A percentile compares a stretch with the other conserved stretches of the same genome.
These are phyloP conservation scores for Aspergillus caelatus DNA, from an alignment of 2,329 filamentous ascomycete genomes.

Conservation along the genomic window DNA sequence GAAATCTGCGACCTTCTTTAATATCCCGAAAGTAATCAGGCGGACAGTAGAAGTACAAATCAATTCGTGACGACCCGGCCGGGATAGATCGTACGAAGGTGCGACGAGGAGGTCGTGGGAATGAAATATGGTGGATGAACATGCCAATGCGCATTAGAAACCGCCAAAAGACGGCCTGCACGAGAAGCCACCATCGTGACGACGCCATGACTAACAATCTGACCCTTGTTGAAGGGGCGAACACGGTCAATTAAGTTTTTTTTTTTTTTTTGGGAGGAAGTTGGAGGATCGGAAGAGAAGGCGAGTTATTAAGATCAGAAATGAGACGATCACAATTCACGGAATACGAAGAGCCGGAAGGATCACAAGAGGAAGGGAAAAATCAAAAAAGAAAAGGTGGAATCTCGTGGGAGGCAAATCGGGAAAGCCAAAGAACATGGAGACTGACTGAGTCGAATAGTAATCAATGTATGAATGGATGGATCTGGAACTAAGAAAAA, in stretches of 20 bases:
- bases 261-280: too few species aligned
- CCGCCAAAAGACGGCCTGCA: slow-evolving; percentile 69
- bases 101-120: slow-evolving; percentile 62
- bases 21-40: slow-evolving; percentile 36
- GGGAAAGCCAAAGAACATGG: not conserved
- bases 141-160: slow-evolving; percentile 70
- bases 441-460: not conserved
- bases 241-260: not conserved
- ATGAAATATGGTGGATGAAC: slow-evolving; percentile 65
- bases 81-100: slow-evolving; percentile 61
- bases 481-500: not conserved
- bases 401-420: slow-evolving; percentile 3
- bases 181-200: slow-evolving; percentile 62
- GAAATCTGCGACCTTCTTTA: slow-evolving; percentile 50
- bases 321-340: not conserved
- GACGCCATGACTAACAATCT: slow-evolving; percentile 26
- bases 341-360: not conserved
- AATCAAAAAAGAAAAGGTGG: not conserved
- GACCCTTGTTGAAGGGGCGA: not conserved
- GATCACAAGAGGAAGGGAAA: slow-evolving; percentile 4
- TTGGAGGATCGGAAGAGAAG: not conserved
- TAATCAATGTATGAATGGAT: not conserved
- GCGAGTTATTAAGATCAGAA: not conserved
- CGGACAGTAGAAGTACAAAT: slow-evolving; percentile 65
- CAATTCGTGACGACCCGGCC: slow-evolving; percentile 53